These are phyloP conservation scores for Mucor saturninus DNA, from an alignment of 371 early-diverging fungal species.

Conservation along the genomic window DNA sequence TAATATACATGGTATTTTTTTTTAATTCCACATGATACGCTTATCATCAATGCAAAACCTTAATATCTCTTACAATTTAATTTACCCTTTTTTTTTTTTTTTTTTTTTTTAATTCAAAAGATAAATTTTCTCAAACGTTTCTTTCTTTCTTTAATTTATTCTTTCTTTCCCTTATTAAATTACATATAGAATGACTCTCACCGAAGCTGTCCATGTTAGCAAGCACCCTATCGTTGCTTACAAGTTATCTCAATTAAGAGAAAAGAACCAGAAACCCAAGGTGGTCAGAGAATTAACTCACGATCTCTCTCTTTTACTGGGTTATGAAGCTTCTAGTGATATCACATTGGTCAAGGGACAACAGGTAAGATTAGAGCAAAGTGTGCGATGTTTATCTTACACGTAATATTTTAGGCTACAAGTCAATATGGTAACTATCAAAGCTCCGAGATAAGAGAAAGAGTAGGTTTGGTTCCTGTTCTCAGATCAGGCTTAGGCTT, in stretches of 20 bases:
- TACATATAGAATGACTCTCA: slow-evolving; percentile 16
- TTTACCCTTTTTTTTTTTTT: slow-evolving; percentile 16
- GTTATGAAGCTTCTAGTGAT: slow-evolving; percentile 71
- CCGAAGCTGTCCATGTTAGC: slow-evolving; percentile 41
- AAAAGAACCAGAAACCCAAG: slow-evolving; percentile 59
- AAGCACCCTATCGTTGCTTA: slow-evolving; percentile 73
- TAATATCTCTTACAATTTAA: slow-evolving; percentile 2
- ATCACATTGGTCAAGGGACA: slow-evolving; percentile 26
- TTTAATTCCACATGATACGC: background rate
- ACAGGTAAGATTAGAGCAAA: background rate
- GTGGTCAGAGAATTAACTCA: slow-evolving; percentile 70
- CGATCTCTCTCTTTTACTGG: slow-evolving; percentile 68
- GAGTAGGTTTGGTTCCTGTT: slow-evolving; percentile 81
- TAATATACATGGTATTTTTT: background rate
- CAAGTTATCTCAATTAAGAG: slow-evolving; percentile 76
- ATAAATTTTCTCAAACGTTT: background rate
- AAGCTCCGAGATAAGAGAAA: slow-evolving; percentile 54
- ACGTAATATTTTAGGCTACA: slow-evolving; percentile 13
- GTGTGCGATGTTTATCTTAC: background rate
- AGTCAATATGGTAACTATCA: slow-evolving; percentile 58
- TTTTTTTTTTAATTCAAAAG: slow-evolving; percentile 3
- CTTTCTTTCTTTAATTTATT: slow-evolving; percentile 17
- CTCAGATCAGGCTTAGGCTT: slow-evolving; percentile 81
- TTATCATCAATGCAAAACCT: slow-evolving; percentile 10
- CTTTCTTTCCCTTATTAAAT: slow-evolving; percentile 19